Conservation (phyloP, 1,139 yeast genomes). For the Saccharomyces hybrid region DNA sequence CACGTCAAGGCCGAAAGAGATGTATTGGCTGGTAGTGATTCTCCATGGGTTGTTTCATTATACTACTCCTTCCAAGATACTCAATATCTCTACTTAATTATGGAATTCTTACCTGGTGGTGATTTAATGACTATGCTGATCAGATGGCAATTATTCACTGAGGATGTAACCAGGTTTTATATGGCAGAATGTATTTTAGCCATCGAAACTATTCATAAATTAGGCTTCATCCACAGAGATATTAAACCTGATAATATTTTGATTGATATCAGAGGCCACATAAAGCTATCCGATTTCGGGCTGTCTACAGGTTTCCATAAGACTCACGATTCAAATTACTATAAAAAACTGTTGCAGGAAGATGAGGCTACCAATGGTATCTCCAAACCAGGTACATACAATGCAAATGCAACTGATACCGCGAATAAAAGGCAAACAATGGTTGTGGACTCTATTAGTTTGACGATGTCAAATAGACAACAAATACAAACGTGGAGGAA, state of each 20-base stretch:
- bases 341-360: constrained; percentile 61
- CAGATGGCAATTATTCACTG: constrained; percentile 81
- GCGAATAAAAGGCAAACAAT: constrained; percentile 56
- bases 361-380: constrained; percentile 35
- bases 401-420: constrained; percentile 12
- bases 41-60: constrained; percentile 81
- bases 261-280: constrained; percentile 74
- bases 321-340: constrained; percentile 74
- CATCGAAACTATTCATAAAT: constrained; percentile 72
- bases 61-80: constrained; percentile 77
- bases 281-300: constrained; percentile 76
- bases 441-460: constrained; percentile 90
- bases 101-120: constrained; percentile 84
- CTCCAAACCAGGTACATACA: constrained; percentile 30
- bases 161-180: constrained; percentile 74
- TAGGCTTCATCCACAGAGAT: constrained; percentile 73
- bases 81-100: constrained; percentile 64
- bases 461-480: constrained; percentile 95
- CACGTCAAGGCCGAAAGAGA: constrained; percentile 84
- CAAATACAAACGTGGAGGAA: constrained; percentile 99
- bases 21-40: constrained; percentile 75
- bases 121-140: constrained; percentile 83
- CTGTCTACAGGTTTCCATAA: constrained; percentile 79
- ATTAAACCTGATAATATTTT: constrained; percentile 81
- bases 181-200: constrained; percentile 86